Evolutionary conservation across 176 grass and related monocot species (phyloP), one percentile per base, ranked within the genome.

Genomic region (Tillandsia fasciculata): DNA sequence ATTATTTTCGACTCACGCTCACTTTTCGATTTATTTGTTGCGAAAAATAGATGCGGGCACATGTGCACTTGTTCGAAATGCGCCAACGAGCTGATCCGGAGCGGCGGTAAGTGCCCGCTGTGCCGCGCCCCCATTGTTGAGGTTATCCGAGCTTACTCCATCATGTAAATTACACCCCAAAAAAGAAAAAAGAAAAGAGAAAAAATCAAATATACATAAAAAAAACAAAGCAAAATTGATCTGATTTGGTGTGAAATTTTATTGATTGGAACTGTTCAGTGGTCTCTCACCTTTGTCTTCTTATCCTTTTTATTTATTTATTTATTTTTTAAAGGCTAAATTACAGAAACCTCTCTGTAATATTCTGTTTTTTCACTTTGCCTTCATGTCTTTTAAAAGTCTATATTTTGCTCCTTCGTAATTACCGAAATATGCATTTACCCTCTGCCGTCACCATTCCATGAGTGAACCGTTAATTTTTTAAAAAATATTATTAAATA

Each of bases 51-150:
- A 87, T 99, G 94, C 42, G 94, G 94, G 65, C 94, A 99, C 82
- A 99, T 99, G 94, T 99, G 94, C 72, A 99, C 94, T 18, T 99
- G 94, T 63, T 87, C 84, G 8, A 93, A 90, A 80, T 99, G 94
- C 18, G 94, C 94, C 0, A 90, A 99, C 13, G 94, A 93, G 57
- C 72, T 99, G 71, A 81, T 93, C 64, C 77, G 87, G 13, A 72
- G 71, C 0, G 87, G 94, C 74, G 94, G 84, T 14, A 99, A 99
- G 71, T 99, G 94, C 58, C 94, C 94, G 2, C 57, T 99, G 75
- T 99, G 94, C 77, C 89, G 86, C 0, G 94, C 94, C 9, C 94
- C 94, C 72, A 99, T 99, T 66, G 79, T 99, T 12, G 94, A 99
- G 87, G 89, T 90, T 63, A 74, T 99, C 50, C 72, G 83, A 23